Evolutionary conservation across 2,329 filamentous ascomycete genomes (phyloP), one percentile per base, ranked within the genome.

Genomic region (Cladophialophora immunda): DNA sequence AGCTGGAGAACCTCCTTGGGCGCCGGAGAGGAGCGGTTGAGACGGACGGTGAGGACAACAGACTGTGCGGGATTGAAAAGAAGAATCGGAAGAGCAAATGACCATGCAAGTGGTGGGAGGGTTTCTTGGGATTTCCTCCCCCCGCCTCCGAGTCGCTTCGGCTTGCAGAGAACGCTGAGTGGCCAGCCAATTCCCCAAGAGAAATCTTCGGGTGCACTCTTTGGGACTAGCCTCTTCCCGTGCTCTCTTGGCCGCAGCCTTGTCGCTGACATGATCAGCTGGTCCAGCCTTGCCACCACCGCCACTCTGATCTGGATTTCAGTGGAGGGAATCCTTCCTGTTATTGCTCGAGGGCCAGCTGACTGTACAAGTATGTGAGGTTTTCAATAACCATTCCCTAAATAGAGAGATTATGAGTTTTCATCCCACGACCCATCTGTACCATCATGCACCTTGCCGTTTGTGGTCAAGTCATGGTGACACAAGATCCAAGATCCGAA

Each of bases 391-490:
- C 13, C 45, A 2, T n/a, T 1, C 2, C 15, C 17, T 9, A n/a
- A 11, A 34, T 13, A 30, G 29, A 34, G 11, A 55, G 11, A 17
- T 17, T 15, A 8, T 32, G 8, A 9, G 8, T 34, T 32, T 34
- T 34, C 53, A 55, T 55, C 27, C 15, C 27, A 30, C 29, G 29
- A 30, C 27, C 4, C 6, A 11, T 22, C 22, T 1, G 47, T 8
- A 50, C 22, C 27, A 19, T 22, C 2, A 22, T 50, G 38, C 58
- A 53, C 34, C 30, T 61, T 32, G 17, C 58, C 29, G 13, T 13
- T 61, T 61, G 15, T 22, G 30, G 47, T 30, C 58, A 60, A 53
- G 58, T 22, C 45, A 15, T 29, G 27, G 53, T 34, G 32, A 22
- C 53, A 55, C 27, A 30, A 32, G 53, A 55, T 34, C n/a, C 4